Evolutionary conservation across 78 protist genomes (phyloP).

Genomic region (Creolimax fragrantissima): DNA sequence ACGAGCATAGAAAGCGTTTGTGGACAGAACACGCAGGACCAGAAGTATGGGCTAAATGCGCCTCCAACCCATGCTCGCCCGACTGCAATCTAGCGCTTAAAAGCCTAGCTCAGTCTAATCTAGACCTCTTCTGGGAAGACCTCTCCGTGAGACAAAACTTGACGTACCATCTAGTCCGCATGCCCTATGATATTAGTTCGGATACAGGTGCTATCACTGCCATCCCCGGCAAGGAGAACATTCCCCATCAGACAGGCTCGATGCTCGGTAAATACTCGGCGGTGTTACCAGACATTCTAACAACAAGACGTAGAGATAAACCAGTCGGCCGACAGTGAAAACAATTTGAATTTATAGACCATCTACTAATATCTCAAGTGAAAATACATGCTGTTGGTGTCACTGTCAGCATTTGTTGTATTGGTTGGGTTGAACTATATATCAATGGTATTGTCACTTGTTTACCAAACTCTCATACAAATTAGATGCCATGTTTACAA

Average conservation of each 20-base stretch:
- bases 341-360: no score
- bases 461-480: no score
- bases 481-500: no score
- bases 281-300: not conserved
- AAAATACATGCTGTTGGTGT: no score
- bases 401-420: no score
- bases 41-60: not conserved
- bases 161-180: not conserved
- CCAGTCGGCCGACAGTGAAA: no score
- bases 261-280: not conserved
- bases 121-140: not conserved
- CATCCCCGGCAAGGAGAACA: not conserved
- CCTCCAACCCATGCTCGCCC: not conserved
- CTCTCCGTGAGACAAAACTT: not conserved
- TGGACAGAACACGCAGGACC: slow-evolving; percentile 2
- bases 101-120: not conserved
- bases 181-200: not conserved
- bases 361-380: no score
- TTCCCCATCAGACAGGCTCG: not conserved
- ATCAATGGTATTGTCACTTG: no score
- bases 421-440: no score
- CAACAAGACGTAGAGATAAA: no score
- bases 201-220: not conserved
- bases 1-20: not conserved
- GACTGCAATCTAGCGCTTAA: not conserved